Evolutionary conservation across 2,329 filamentous ascomycete genomes (phyloP), one percentile per base, ranked within the genome.

Genomic region (Chrysoporthe austroafricana): DNA sequence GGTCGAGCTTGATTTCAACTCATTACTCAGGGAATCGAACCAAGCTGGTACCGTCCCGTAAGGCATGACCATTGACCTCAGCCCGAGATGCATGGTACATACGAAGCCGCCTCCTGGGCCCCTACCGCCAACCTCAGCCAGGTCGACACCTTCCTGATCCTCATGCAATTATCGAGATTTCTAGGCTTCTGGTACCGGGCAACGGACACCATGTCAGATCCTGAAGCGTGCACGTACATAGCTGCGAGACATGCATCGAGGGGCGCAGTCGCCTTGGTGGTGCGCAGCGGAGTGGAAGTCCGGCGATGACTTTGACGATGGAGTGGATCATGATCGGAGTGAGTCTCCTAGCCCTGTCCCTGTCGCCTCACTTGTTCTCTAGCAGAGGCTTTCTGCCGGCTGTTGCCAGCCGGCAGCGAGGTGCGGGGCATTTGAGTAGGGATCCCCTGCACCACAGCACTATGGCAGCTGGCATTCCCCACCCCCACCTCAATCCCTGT

Each of bases 291-390:
- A 65, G 63, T 65, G 63, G 43, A 26, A 50, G n/a, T 59, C 63
- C 63, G 56, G 46, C 63, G 63, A 48, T 52, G 34, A 52, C 5
- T 42, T 50, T 54, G 14, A 32, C 39, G 36, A 26, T 4, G 16
- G 9, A 11, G 63, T 59, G 63, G 54, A 16, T 39, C 63, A 18
- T 48, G 63, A 65, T 65, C 63, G 63, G 63, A 65, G 63, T 50
- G 42, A 18, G 14, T 43, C 44, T 42, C 63, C 63, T 44, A 65
- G 16, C 43, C 32, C 32, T 62, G 60, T 50, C 16, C 21, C 26
- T 26, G 26, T 26, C 26, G 26, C 26, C 26, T 26, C 26, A 26
- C 26, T 26, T 26, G 26, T 26, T 26, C 26, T 26, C 26, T 26
- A 26, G 26, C 26, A 26, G n/a, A 52, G 18, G 16, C 11, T 43